Conservation (phyloP, 129 eudicot species). For the Lonicera japonica region DNA sequence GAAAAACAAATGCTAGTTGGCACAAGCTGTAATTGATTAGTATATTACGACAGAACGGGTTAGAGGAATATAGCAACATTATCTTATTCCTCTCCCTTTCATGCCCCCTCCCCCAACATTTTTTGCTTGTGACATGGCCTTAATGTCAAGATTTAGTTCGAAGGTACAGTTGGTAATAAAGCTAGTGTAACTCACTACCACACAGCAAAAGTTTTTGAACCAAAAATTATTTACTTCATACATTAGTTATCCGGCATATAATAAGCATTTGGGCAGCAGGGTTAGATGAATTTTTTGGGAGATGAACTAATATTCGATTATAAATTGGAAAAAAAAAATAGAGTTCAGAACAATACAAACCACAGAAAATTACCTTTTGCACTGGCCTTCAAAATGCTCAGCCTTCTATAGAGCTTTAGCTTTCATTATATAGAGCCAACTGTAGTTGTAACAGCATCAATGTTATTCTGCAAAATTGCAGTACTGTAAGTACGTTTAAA, state of each 20-base stretch:
- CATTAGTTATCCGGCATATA: constrained; percentile 1
- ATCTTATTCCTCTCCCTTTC: constrained; percentile 13
- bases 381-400: neutral
- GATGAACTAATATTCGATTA: too few relatives aligned
- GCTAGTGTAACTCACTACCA: neutral
- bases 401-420: neutral
- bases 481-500: neutral
- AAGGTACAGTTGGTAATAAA: constrained; percentile 8
- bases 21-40: constrained; percentile 18
- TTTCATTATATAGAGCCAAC: constrained; percentile 2
- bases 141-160: constrained; percentile 1
- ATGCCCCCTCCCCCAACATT: neutral
- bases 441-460: constrained; percentile 4
- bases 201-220: neutral
- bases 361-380: constrained; percentile 6
- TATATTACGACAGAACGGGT: constrained; percentile 9
- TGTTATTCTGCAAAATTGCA: neutral
- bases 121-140: constrained; percentile 5
- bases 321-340: neutral
- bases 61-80: neutral
- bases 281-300: too few relatives aligned
- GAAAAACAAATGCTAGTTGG: constrained; percentile 24
- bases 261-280: neutral
- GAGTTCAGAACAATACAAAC: neutral
- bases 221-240: neutral